Evolutionary conservation across 2,329 filamentous ascomycete genomes (phyloP).

Genomic region (Colletotrichum tropicicola): DNA sequence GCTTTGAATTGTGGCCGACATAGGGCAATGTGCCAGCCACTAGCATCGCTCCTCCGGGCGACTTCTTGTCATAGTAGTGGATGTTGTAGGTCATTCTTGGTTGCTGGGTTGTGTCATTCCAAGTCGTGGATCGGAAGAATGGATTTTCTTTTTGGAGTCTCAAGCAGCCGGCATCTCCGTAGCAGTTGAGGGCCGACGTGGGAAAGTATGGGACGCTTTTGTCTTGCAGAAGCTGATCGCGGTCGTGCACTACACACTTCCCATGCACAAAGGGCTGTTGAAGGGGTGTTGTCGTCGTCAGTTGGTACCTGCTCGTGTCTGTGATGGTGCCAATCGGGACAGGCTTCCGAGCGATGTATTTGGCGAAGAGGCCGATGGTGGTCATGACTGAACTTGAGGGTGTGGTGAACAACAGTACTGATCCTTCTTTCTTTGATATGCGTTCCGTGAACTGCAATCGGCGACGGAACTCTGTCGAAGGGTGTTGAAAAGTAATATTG

Average conservation of each 20-base stretch:
- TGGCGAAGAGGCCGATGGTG: not conserved
- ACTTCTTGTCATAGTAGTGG: not conserved
- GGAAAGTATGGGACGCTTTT: not conserved
- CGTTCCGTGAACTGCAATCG: not conserved
- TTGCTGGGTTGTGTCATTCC: not conserved
- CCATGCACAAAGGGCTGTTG: not conserved
- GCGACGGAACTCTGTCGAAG: conserved; percentile 2
- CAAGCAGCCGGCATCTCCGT: not conserved
- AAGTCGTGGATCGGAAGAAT: not conserved
- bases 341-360: not conserved
- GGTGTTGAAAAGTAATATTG: conserved; percentile 3
- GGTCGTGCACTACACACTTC: not conserved
- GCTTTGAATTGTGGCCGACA: not conserved
- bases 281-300: not conserved
- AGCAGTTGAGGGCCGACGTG: not conserved
- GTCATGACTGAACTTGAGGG: not conserved
- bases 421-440: not conserved
- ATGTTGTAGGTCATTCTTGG: not conserved
- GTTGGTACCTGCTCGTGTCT: not conserved
- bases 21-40: not conserved
- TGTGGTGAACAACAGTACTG: not conserved
- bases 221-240: not conserved
- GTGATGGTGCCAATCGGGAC: not conserved
- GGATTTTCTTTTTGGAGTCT: not conserved
- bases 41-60: not conserved